Evolutionary conservation across 2,329 filamentous ascomycete species (phyloP).

Genomic region (Fusarium sp.): DNA sequence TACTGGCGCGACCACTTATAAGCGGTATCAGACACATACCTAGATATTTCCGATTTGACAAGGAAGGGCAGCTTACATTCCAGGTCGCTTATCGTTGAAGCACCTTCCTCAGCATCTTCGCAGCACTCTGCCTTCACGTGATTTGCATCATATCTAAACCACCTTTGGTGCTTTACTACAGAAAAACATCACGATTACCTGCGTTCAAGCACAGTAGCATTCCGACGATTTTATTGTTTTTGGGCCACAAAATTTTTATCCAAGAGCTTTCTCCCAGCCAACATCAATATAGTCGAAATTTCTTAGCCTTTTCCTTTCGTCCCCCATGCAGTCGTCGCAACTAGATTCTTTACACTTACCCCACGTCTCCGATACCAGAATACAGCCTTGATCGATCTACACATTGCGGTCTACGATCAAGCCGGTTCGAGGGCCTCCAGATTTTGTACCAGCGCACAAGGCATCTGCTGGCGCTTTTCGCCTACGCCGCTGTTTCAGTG

Average conservation of each 20-base stretch:
- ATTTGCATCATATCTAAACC: slow-evolving; percentile 16
- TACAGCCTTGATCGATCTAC: slow-evolving; percentile 19
- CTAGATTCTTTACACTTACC: slow-evolving; percentile 22
- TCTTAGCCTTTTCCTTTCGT: background rate
- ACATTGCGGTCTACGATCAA: slow-evolving; percentile 7
- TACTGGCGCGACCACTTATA: background rate
- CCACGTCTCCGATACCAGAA: slow-evolving; percentile 29
- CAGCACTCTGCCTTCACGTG: slow-evolving; percentile 22
- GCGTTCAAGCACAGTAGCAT: slow-evolving; percentile 18
- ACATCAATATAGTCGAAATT: background rate
- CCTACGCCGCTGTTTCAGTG: slow-evolving; percentile 1
- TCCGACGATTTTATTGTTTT: background rate
- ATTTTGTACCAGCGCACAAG: background rate
- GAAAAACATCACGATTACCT: slow-evolving; percentile 2
- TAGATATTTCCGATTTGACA: background rate
- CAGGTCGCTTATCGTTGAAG: background rate
- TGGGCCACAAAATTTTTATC: background rate
- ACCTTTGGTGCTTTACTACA: background rate
- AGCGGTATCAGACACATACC: background rate
- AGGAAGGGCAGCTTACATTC: background rate
- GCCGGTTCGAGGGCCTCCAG: background rate
- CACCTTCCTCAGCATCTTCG: slow-evolving; percentile 1
- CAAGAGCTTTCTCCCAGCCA: background rate
- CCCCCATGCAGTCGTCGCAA: slow-evolving; percentile 22
- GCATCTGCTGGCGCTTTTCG: background rate